Evolutionary conservation across 305 asterid genomes (phyloP).

Genomic region (Fraxinus albicans): DNA sequence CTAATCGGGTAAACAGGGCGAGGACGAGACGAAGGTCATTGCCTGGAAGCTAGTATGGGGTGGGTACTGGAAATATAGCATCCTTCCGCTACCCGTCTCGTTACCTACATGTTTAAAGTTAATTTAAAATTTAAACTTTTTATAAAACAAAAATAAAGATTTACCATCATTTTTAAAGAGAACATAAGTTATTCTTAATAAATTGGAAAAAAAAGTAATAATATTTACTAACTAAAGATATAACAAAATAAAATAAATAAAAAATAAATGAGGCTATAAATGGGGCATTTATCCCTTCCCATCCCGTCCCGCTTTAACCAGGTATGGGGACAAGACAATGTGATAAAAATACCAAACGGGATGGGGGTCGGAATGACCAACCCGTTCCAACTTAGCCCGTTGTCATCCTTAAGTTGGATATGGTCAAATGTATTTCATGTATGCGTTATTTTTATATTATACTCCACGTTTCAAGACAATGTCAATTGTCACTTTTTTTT

Average conservation of each 20-base stretch:
- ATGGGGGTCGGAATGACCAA: not conserved
- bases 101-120: not conserved
- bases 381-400: not conserved
- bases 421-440: not conserved
- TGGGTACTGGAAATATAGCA: not conserved
- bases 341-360: not conserved
- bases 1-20: not conserved
- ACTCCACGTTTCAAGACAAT: not conserved
- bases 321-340: not conserved
- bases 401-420: not conserved
- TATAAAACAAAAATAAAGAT: no score
- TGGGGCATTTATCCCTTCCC: not conserved
- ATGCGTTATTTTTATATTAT: no score
- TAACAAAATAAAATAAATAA: no score
- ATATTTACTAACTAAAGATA: not conserved
- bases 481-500: not conserved
- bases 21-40: no score
- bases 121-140: no score
- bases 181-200: no score
- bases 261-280: no score
- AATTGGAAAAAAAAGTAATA: no score
- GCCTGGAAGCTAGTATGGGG: not conserved
- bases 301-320: not conserved
- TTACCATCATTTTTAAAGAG: no score
- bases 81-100: not conserved